Percentiles rank a stretch among this genome's conserved stretches.
These are phyloP conservation scores for Nicotiana noctiflora DNA, from an alignment of 257 asterid species.

Conservation along the genomic window DNA sequence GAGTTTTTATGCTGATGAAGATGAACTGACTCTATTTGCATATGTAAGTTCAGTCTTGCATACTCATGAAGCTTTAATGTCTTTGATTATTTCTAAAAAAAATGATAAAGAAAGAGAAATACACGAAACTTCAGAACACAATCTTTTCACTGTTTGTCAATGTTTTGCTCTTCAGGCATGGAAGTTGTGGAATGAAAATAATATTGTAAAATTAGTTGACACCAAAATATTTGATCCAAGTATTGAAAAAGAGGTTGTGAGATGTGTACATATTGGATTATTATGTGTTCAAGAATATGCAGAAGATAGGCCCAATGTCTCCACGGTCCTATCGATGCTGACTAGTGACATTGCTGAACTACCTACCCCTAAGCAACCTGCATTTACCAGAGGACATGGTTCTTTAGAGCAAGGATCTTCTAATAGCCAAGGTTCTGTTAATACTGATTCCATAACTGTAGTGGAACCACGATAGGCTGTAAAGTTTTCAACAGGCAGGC, in stretches of 20 bases:
- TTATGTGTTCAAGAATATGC: slow-evolving; percentile 59
- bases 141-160: not conserved
- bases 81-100: not conserved
- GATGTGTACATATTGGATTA: slow-evolving; percentile 50
- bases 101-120: not conserved
- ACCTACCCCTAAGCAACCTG: slow-evolving; percentile 34
- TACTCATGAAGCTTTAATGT: too few relatives aligned
- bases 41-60: slow-evolving; percentile 34
- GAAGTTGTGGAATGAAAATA: slow-evolving; percentile 44
- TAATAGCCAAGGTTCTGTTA: slow-evolving; percentile 23
- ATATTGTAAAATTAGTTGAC: slow-evolving; percentile 21
- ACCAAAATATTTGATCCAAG: slow-evolving; percentile 23
- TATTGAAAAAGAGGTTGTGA: slow-evolving; percentile 24
- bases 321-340: slow-evolving; percentile 44
- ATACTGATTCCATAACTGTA: slow-evolving; percentile 27
- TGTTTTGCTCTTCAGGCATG: slow-evolving; percentile 32
- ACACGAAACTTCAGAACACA: not conserved
- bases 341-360: slow-evolving; percentile 38
- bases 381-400: slow-evolving; percentile 17
- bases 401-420: slow-evolving; percentile 17
- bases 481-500: not conserved
- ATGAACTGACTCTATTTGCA: slow-evolving; percentile 42
- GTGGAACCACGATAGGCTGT: slow-evolving; percentile 32
- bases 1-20: slow-evolving; percentile 21
- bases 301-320: slow-evolving; percentile 41